A percentile compares a stretch with the other conserved stretches of the same genome.
Conservation (phyloP, 306 rosid species). For the Casuarina glauca region DNA sequence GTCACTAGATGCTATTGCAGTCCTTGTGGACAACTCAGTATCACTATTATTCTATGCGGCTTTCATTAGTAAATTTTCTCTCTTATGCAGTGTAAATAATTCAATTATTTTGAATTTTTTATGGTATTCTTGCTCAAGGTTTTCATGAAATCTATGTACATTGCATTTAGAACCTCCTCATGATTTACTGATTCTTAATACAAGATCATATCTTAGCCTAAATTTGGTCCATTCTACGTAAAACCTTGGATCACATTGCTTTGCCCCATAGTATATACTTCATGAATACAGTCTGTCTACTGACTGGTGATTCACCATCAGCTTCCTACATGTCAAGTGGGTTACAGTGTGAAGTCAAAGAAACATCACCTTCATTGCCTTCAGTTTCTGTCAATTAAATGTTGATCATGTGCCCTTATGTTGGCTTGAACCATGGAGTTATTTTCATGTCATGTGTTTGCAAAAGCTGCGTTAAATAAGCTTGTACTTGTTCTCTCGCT, state of each 20-base stretch:
- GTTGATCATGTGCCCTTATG: slow-evolving; percentile 6
- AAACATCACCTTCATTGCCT: slow-evolving; percentile 1
- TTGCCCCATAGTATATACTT: background rate
- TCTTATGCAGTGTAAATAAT: background rate
- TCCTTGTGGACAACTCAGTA: slow-evolving; percentile 2
- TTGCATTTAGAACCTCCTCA: background rate
- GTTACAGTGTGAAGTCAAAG: slow-evolving; percentile 9
- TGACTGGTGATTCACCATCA: slow-evolving; percentile 1
- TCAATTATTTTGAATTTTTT: background rate
- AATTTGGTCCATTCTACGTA: background rate
- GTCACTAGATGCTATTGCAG: slow-evolving; percentile 28
- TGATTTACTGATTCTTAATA: background rate
- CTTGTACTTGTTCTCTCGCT: slow-evolving; percentile 29
- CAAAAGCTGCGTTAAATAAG: slow-evolving; percentile 8
- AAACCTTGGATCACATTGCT: background rate
- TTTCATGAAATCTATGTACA: background rate
- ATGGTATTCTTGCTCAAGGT: background rate
- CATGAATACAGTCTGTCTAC: background rate
- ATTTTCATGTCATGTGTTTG: background rate
- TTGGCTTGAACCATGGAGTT: background rate
- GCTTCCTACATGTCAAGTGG: slow-evolving; percentile 8
- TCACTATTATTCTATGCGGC: background rate
- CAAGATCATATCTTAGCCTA: background rate
- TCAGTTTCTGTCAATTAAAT: slow-evolving; percentile 19
- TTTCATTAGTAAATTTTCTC: background rate